Base-by-base conservation (phyloP, 768 basidiomycete species). In the Filobasidium floriforme region DNA sequence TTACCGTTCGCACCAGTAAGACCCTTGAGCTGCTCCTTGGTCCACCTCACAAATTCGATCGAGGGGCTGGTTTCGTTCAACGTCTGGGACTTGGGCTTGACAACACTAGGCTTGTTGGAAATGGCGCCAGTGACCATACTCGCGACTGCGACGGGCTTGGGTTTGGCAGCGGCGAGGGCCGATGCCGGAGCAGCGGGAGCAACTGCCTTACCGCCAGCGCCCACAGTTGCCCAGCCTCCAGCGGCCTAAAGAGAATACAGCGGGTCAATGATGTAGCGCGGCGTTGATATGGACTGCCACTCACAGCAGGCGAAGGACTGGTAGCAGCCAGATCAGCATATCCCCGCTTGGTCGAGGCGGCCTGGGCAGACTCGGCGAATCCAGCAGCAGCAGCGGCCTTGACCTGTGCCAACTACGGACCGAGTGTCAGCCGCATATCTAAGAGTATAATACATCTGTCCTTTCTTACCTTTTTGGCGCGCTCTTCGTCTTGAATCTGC, bases 401-500 rank as follows among this genome's bases (percentile, higher is more conserved):
- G 26, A 68, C 71, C 82, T 85, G 71, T 22, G 77, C 75, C 69
- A 89, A 86, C 76, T 57, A 43, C 64, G 68, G 7, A 81, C 79
- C 0, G 82, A 82, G 32, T 32, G 15, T 24, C 3, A 24, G 26
- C 24, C 5, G n/a, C 29, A 7, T 4, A 15, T 26, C 15, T 32
- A 19, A 15, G 4, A 26, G n/a, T 6, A 28, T 28, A 57, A 32
- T 6, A 7, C 24, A 14, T 19, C 4, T n/a, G n/a, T n/a, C n/a
- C n/a, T 14, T 24, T 26, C 54, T 57, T 24, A 80, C 72, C 32
- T 72, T 69, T 78, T 87, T 89, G 82, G 91, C 92, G 68, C 88
- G 84, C 75, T 99, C 96, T 73, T 99, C 96, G 79, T 98, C 94
- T 75, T 94, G 90, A 46, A 99, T 99, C 81, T 99, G 92, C 81